These are phyloP conservation scores for Phytopythium vexans DNA, from an alignment of 352 stramenopile genomes.

Conservation along the genomic window DNA sequence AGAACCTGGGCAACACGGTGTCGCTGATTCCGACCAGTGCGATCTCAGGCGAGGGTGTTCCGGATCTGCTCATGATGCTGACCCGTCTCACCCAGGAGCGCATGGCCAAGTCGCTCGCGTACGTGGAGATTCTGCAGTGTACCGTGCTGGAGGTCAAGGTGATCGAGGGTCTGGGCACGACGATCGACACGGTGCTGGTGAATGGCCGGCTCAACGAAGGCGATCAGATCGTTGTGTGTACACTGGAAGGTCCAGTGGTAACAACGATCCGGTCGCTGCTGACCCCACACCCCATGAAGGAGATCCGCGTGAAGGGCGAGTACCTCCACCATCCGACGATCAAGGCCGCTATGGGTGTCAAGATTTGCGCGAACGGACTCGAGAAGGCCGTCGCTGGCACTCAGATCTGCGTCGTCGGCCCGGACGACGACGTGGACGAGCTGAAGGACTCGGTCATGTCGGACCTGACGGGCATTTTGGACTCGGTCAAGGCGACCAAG, in stretches of 20 bases:
- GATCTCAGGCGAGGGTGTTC: conserved; percentile 97
- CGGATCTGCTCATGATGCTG: conserved; percentile 97
- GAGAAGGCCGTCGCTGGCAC: conserved; percentile 98
- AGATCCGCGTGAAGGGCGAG: conserved; percentile 95
- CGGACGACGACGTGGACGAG: conserved; percentile 97
- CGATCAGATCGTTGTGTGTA: conserved; percentile 97
- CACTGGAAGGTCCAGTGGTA: conserved; percentile 96
- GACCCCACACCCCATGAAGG: conserved; percentile 97
- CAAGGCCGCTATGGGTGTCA: conserved; percentile 98
- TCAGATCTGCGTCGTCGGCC: conserved; percentile 95
- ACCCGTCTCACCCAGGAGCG: conserved; percentile 95
- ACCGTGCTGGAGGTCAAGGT: conserved; percentile 99
- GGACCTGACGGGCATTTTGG: conserved; percentile 93
- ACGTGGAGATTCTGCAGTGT: conserved; percentile 92
- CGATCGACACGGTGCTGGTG: conserved; percentile 98
- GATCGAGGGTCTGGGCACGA: conserved; percentile 98
- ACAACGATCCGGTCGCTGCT: conserved; percentile 96
- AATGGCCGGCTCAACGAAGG: conserved; percentile 96
- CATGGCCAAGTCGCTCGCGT: conserved; percentile 88
- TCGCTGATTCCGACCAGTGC: conserved; percentile 98
- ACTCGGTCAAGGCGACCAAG: conserved; percentile 95
- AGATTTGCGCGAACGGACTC: conserved; percentile 96
- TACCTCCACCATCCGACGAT: conserved; percentile 97
- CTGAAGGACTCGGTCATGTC: conserved; percentile 97
- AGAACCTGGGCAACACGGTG: conserved; percentile 94